Evolutionary conservation across 2,329 filamentous ascomycete genomes (phyloP), one percentile per base, ranked within the genome.

Genomic region (Alternaria novae-zelandiae): DNA sequence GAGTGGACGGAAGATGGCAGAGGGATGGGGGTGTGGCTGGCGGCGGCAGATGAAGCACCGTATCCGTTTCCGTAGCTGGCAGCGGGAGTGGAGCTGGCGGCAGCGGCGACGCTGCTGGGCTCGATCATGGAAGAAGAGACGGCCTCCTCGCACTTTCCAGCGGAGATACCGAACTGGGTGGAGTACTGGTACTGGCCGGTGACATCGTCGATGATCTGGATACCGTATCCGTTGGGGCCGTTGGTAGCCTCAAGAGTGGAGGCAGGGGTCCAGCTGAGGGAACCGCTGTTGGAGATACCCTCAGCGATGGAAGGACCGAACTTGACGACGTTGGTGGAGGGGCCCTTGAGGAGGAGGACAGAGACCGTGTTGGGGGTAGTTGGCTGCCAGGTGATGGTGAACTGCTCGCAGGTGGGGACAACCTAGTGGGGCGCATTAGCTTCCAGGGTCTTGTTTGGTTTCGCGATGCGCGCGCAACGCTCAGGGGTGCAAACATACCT

Each of bases 131-230:
- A 65, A 53, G 74, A 75, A 26, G 72, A 65, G 54, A 56, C 64
- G 20, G 57, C 56, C 51, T 46, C 64, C 43, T 59, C 41, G 68
- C 71, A 79, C 57, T 76, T 63, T 49, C 75, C 68, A 74, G 85
- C 85, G 64, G 80, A 82, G 80, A 90, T 83, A 71, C 88, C 88
- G 81, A 89, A 89, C 78, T 89, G 87, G 62, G 86, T 86, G 46
- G 84, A 86, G 72, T 77, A 79, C 72, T 90, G 88, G 84, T 87
- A 90, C 74, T 85, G 79, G 75, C 87, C 86, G 66, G 82, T 86
- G 54, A 82, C 81, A 73, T 89, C 86, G 68, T 86, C 86, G 69
- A 90, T 86, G 71, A 90, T 79, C 76, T 89, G 83, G 74, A 90
- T 81, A 65, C 88, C 88, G 80, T 89, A 90, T 79, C 83, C 84